phyloP scores from a whole-genome alignment of 495 filamentous ascomycete species.

The Penicillium paxilli region DNA sequence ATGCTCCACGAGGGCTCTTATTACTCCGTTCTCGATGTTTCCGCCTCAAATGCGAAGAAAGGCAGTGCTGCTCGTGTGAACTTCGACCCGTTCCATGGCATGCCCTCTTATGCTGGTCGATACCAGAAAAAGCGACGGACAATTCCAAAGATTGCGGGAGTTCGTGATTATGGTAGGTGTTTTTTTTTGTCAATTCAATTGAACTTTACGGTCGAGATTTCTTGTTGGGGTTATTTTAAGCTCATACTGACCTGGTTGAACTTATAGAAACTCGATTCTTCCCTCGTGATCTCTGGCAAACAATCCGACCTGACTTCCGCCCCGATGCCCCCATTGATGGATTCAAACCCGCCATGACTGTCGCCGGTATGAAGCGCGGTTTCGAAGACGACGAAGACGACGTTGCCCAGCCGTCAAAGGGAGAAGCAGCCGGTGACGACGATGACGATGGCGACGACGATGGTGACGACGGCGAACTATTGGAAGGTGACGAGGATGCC shows the following conservation, averaged over 20 bases:
- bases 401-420: conserved; percentile 30
- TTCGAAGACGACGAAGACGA: conserved; percentile 52
- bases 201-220: too few relatives aligned
- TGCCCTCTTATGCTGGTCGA: conserved; percentile 56
- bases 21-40: conserved; percentile 55
- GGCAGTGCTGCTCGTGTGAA: conserved; percentile 37
- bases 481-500: conserved; percentile 48
- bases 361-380: conserved; percentile 34
- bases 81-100: conserved; percentile 61
- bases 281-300: conserved; percentile 54
- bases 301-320: conserved; percentile 49
- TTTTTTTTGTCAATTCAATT: background rate
- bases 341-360: conserved; percentile 20
- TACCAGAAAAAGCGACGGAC: conserved; percentile 55
- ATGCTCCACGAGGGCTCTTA: conserved; percentile 56
- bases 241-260: background rate
- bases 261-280: conserved; percentile 54
- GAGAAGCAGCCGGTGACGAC: conserved; percentile 39
- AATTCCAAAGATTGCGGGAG: conserved; percentile 46
- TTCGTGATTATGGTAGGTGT: conserved; percentile 49
- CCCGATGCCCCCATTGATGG: conserved; percentile 35
- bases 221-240: too few relatives aligned
- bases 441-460: conserved; percentile 38
- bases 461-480: conserved; percentile 28
- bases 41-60: conserved; percentile 42